Evolutionary conservation across 1,139 yeast species (phyloP).

Genomic region (Suhomyces choctaworum): DNA sequence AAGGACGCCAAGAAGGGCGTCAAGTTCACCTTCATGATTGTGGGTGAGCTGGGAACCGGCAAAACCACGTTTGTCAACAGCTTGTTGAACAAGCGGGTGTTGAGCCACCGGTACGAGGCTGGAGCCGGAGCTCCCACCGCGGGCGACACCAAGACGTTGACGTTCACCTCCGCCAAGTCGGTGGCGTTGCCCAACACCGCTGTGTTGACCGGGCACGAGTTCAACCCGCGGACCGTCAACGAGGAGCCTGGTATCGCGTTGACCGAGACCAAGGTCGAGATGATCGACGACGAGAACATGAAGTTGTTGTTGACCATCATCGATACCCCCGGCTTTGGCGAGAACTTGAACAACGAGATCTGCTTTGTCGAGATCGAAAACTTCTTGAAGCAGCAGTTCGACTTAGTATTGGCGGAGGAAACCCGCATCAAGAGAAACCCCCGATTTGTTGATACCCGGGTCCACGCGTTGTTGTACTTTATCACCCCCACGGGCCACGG

Average conservation of each 20-base stretch:
- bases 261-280: conserved; percentile 68
- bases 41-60: conserved; percentile 32
- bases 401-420: conserved; percentile 88
- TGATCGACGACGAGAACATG: conserved; percentile 76
- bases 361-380: conserved; percentile 70
- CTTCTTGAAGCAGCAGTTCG: conserved; percentile 86
- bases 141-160: conserved; percentile 49
- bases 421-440: conserved; percentile 88
- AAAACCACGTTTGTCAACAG: conserved; percentile 41
- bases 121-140: conserved; percentile 16
- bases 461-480: conserved; percentile 70
- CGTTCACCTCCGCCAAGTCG: conserved; percentile 49
- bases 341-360: conserved; percentile 61
- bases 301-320: conserved; percentile 61
- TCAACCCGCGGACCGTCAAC: conserved; percentile 45
- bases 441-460: conserved; percentile 73
- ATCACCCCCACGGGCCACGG: conserved; percentile 81
- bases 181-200: conserved; percentile 52
- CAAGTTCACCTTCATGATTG: conserved; percentile 52
- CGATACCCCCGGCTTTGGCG: conserved; percentile 82
- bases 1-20: conserved; percentile 84
- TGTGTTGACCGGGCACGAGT: conserved; percentile 42
- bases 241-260: conserved; percentile 63
- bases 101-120: conserved; percentile 57
- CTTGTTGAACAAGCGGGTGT: conserved; percentile 59